These are phyloP conservation scores for Lyophyllum decastes DNA, from an alignment of 768 basidiomycete genomes.

Conservation along the genomic window DNA sequence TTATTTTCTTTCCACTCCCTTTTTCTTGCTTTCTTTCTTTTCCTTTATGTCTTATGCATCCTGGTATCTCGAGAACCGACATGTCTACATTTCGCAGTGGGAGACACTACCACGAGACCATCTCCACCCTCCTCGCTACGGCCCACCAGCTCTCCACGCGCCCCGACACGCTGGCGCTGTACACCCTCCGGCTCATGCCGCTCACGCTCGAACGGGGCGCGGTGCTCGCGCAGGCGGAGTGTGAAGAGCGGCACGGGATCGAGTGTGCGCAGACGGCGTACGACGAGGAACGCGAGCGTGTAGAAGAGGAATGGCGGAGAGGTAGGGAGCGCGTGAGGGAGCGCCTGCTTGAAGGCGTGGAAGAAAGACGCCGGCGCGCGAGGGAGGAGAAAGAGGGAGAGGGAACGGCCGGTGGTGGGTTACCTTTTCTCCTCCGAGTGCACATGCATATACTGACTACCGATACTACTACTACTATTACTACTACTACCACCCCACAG, in stretches of 20 bases:
- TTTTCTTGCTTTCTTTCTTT: neutral
- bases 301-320: constrained; percentile 81
- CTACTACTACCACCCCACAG: constrained; percentile 37
- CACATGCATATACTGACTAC: too few species aligned
- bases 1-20: constrained; percentile 13
- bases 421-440: constrained; percentile 2
- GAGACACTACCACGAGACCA: constrained; percentile 62
- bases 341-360: constrained; percentile 80
- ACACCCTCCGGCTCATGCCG: constrained; percentile 73
- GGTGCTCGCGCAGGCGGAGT: constrained; percentile 60
- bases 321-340: constrained; percentile 78
- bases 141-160: constrained; percentile 65
- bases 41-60: neutral
- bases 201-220: constrained; percentile 78
- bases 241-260: constrained; percentile 69
- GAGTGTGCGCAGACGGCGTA: constrained; percentile 71
- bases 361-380: constrained; percentile 76
- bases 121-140: constrained; percentile 58
- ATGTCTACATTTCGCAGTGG: constrained; percentile 37
- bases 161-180: constrained; percentile 66
- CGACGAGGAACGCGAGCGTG: constrained; percentile 74
- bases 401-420: constrained; percentile 69
- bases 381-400: constrained; percentile 90
- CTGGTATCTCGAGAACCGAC: neutral
- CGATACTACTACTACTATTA: too few species aligned